Evolutionary conservation across 2,329 filamentous ascomycete species (phyloP).

Genomic region (Microdochium nivale): DNA sequence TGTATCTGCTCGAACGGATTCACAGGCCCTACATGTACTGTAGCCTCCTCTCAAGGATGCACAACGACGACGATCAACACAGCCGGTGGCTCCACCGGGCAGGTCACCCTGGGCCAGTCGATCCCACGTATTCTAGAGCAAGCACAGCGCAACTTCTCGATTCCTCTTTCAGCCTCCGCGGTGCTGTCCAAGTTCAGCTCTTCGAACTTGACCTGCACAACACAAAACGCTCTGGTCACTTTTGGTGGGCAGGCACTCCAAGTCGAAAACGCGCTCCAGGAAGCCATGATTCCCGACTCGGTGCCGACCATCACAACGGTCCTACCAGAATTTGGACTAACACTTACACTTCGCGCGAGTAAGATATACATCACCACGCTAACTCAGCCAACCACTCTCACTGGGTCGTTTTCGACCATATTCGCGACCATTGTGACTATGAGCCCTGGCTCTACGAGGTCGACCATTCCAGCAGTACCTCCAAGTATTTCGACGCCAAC

Average conservation of each 20-base stretch:
- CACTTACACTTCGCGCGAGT: constrained; percentile 18
- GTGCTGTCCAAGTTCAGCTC: constrained; percentile 71
- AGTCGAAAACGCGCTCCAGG: constrained; percentile 17
- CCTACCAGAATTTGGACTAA: constrained; percentile 20
- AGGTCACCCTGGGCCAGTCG: constrained; percentile 74
- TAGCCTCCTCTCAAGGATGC: constrained; percentile 38
- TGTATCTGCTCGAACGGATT: constrained; percentile 90
- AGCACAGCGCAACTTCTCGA: constrained; percentile 60
- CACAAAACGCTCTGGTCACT: constrained; percentile 80
- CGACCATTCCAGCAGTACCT: neutral
- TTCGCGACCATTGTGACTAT: constrained; percentile 20
- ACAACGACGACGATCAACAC: constrained; percentile 38
- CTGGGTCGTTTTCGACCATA: constrained; percentile 16
- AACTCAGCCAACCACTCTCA: constrained; percentile 8
- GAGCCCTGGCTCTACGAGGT: constrained; percentile 4
- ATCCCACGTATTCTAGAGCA: constrained; percentile 66
- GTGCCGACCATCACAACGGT: constrained; percentile 24
- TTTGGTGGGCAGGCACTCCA: constrained; percentile 54
- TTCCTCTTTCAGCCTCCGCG: constrained; percentile 61
- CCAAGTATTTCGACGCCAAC: constrained; percentile 13
- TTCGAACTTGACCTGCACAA: constrained; percentile 68
- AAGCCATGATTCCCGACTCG: constrained; percentile 10
- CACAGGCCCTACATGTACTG: constrained; percentile 49
- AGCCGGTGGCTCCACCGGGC: constrained; percentile 32
- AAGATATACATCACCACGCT: constrained; percentile 6